These are phyloP conservation scores for Termitomyces sp. DNA, from an alignment of 768 basidiomycete species.

Conservation along the genomic window DNA sequence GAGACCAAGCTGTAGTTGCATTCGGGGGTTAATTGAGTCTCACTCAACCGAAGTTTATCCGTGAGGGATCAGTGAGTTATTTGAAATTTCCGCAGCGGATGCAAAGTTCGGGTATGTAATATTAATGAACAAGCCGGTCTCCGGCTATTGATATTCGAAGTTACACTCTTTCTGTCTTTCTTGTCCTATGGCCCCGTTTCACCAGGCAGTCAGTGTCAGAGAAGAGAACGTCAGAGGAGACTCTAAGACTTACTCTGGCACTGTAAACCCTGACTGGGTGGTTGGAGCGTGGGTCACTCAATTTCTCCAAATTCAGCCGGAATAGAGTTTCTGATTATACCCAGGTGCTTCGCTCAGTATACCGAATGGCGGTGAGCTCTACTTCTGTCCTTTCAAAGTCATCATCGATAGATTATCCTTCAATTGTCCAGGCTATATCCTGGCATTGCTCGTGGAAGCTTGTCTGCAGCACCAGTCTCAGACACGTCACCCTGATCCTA, in stretches of 20 bases:
- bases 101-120: neutral
- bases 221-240: constrained; percentile 11
- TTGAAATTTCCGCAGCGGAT: neutral
- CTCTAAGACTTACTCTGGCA: constrained; percentile 26
- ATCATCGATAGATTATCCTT: neutral
- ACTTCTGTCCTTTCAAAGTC: neutral
- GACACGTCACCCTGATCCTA: constrained; percentile 43
- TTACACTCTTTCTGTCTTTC: no score
- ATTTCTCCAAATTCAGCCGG: neutral
- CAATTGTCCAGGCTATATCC: constrained; percentile 43
- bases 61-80: neutral
- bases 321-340: constrained; percentile 1
- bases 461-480: constrained; percentile 45
- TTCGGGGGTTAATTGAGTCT: neutral
- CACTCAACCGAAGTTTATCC: neutral
- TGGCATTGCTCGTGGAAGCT: constrained; percentile 51
- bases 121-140: neutral
- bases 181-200: constrained; percentile 34
- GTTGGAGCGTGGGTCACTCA: constrained; percentile 34
- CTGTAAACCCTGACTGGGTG: constrained; percentile 43
- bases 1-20: constrained; percentile 16
- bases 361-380: constrained; percentile 45
- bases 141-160: neutral
- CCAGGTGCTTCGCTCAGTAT: constrained; percentile 26
- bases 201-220: constrained; percentile 26